Evolutionary conservation across 1,284 basidiomycete species (phyloP), one percentile per base, ranked within the genome.

Genomic region (Ganoderma multipileum): DNA sequence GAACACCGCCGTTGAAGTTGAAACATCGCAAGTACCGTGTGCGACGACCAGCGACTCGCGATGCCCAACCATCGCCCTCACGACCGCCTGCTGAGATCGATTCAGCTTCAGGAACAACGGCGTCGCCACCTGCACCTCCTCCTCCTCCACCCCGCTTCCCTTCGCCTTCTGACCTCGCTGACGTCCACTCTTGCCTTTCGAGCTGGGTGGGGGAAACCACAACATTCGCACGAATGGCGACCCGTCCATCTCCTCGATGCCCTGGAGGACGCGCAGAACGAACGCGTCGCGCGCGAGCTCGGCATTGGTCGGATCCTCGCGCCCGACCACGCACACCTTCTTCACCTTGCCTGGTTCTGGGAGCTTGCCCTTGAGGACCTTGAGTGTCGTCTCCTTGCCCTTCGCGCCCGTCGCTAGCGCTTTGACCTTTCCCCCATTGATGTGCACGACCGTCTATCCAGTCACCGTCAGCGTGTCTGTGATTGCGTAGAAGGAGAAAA

Each of bases 51-150:
- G 65, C n/a, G 65, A 64, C 9, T 64, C 39, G 0, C 6, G 12
- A 23, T 44, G 42, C 3, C 30, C 52, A 0, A 72, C 68, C 38
- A 74, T 65, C 3, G 74, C 72, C 6, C 52, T 47, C 12, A 66
- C 41, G 9, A 75, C 75, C 7, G 14, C 14, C 9, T 55, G 26
- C 57, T 77, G 76, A 4, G 75, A 73, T 0, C 41, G n/a, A 39
- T 77, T 77, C 42, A 77, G 68, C 1, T 61, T 20, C 36, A 65
- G 33, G 33, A 72, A 65, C 33, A 59, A 68, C 33, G 65, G 54
- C 26, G 55, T 68, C 68, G 18, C 70, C 61, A 16, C 18, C 61
- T 28, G 42, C 30, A 30, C 20, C 7, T 50, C 20, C 28, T 41
- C 39, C 18, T 61, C 60, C 28, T 6, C 30, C 23, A 7, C 61